Base-by-base conservation (phyloP, 1,139 yeast genomes). In the Yamadazyma taylorii region DNA sequence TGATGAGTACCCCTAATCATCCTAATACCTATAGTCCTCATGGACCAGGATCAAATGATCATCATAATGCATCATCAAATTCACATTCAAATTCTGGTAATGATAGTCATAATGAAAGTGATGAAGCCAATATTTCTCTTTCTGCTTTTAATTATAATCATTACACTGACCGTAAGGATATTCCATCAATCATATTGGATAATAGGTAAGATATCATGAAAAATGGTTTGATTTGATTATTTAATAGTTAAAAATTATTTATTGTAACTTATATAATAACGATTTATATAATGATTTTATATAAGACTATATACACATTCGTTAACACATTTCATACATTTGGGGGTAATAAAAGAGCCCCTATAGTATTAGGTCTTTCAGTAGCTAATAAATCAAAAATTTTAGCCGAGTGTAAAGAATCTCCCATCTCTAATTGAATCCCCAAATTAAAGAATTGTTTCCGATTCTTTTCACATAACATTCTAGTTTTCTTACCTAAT, bases 361-460 rank as follows among this genome's bases (percentile, higher is more conserved):
- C 88, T 19, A 86, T 78, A 21, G 78, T 79, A 22, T 72, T 67
- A 0, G 94, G 89, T 46, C 95, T 67, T 52, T 87, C 95, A 0
- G 92, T 85, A 3, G 94, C 88, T 42, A 86, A 61, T 35, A 86
- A 61, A 51, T 86, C 94, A 60, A 77, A 87, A 43, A 76, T 79
- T 43, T 78, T 76, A 4, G 87, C 92, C 0, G 89, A 87, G 48
- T 78, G 79, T 45, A 60, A 62, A 2, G 87, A 80, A 51, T 80
- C 85, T 25, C 87, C 77, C 3, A 81, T 66, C 49, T 86, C 94
- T 17, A 81, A 59, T 52, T 80, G 83, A 22, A 85, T 78, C 0
- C 95, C 95, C 39, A 82, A 60, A 2, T 66, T 58, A 13, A 74
- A 69, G 37, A 86, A 67, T 43, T 58, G 62, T 34, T 63, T 60